phyloP scores from a whole-genome alignment of 495 filamentous ascomycete genomes.

The Penicillium paradoxum region DNA sequence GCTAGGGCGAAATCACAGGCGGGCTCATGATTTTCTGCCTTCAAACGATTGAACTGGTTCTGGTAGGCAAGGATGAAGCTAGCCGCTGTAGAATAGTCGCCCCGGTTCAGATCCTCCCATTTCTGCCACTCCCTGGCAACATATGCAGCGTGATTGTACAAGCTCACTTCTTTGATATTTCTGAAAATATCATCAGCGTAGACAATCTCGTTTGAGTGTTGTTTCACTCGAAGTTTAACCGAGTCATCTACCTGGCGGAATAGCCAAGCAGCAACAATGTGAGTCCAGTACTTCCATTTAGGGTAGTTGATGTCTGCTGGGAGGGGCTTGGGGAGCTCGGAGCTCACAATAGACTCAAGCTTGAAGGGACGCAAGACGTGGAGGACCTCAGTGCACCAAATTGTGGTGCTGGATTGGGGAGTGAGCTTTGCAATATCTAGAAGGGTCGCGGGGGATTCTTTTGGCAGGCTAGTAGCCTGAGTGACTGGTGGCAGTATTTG shows the following conservation, averaged over 20 bases:
- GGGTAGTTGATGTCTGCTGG: background rate
- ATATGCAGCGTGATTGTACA: background rate
- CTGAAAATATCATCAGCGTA: background rate
- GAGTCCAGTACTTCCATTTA: background rate
- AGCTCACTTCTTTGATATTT: background rate
- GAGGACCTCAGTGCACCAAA: background rate
- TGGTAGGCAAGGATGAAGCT: conserved; percentile 2
- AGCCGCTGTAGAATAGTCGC: background rate
- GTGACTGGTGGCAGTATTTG: too few relatives aligned
- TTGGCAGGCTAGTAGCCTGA: background rate
- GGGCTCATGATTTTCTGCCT: background rate
- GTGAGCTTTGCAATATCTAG: conserved; percentile 3
- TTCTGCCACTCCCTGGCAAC: background rate
- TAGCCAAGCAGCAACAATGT: background rate
- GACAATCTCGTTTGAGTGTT: background rate
- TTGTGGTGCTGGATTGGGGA: background rate
- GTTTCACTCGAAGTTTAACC: background rate
- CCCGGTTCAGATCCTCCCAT: background rate
- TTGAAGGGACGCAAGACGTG: background rate
- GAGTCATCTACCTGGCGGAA: background rate
- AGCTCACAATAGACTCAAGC: background rate
- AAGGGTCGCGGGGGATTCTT: background rate
- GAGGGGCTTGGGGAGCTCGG: background rate
- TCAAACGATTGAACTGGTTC: conserved; percentile 1
- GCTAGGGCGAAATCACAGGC: background rate